Evolutionary conservation across 2,329 filamentous ascomycete genomes (phyloP).

Genomic region (Macrophomina tecta): DNA sequence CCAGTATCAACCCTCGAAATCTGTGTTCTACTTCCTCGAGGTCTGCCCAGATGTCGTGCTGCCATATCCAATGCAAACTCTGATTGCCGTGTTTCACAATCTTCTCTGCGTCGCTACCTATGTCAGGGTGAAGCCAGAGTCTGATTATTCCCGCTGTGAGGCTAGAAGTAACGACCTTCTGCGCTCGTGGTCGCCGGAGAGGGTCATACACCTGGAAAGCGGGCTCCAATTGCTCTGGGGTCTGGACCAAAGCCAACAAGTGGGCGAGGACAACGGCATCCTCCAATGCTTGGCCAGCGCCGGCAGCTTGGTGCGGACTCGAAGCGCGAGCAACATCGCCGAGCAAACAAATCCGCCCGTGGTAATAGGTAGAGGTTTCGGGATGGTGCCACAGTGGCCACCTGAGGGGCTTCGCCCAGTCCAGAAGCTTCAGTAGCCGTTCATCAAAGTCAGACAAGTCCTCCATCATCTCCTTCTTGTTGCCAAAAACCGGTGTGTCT

Average conservation of each 20-base stretch:
- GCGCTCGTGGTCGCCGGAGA: conserved; percentile 28
- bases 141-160: conserved; percentile 47
- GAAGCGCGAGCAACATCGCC: conserved; percentile 59
- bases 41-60: conserved; percentile 39
- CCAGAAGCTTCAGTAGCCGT: conserved; percentile 16
- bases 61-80: conserved; percentile 50
- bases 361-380: conserved; percentile 49
- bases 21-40: conserved; percentile 6
- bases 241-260: conserved; percentile 38
- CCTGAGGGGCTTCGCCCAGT: conserved; percentile 46
- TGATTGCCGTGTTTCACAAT: conserved; percentile 38
- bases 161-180: conserved; percentile 47
- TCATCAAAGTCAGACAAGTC: conserved; percentile 32
- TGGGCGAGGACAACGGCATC: conserved; percentile 56
- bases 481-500: conserved; percentile 32
- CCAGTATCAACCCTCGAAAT: background rate
- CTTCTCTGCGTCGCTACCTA: conserved; percentile 43
- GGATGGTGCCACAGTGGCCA: conserved; percentile 58
- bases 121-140: conserved; percentile 41
- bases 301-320: conserved; percentile 62
- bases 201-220: conserved; percentile 31
- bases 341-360: conserved; percentile 49
- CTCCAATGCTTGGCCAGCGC: conserved; percentile 63
- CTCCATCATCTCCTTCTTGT: conserved; percentile 35
- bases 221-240: background rate